A percentile compares a stretch with the other conserved stretches of the same genome.
These are phyloP conservation scores for Pythium monospermum DNA, from an alignment of 352 stramenopile species.

Conservation along the genomic window DNA sequence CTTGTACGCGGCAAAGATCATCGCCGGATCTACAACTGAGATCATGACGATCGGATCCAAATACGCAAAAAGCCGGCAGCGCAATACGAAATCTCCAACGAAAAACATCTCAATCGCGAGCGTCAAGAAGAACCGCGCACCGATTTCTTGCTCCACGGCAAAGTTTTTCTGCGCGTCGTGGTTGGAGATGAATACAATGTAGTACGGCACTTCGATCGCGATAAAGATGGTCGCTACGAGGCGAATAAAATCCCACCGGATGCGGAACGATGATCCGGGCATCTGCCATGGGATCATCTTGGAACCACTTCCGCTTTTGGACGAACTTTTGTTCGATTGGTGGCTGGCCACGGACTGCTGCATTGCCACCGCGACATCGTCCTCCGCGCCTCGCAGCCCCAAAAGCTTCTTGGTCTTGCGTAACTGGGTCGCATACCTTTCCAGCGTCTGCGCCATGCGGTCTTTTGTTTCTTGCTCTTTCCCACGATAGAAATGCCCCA, in stretches of 20 bases:
- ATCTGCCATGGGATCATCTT: slow-evolving; percentile 27
- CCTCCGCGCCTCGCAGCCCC: slow-evolving; percentile 33
- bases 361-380: background rate
- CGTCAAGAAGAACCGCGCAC: slow-evolving; percentile 27
- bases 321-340: no score
- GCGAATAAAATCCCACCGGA: slow-evolving; percentile 42
- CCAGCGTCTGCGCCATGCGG: slow-evolving; percentile 40
- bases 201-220: slow-evolving; percentile 69
- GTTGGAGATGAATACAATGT: slow-evolving; percentile 56
- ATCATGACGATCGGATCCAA: slow-evolving; percentile 61
- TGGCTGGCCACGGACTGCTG: no score
- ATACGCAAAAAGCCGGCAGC: slow-evolving; percentile 46
- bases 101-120: slow-evolving; percentile 54
- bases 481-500: slow-evolving; percentile 49
- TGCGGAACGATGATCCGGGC: slow-evolving; percentile 45
- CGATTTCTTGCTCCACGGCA: slow-evolving; percentile 27
- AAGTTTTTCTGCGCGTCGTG: slow-evolving; percentile 44
- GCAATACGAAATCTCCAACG: slow-evolving; percentile 36
- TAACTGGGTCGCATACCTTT: slow-evolving; percentile 57
- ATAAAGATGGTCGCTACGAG: slow-evolving; percentile 44
- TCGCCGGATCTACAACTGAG: slow-evolving; percentile 36
- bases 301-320: no score
- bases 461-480: slow-evolving; percentile 20
- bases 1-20: slow-evolving; percentile 64
- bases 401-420: slow-evolving; percentile 76